These are phyloP conservation scores for Lichtheimia ornata DNA, from an alignment of 371 early-diverging fungal species.

Conservation along the genomic window DNA sequence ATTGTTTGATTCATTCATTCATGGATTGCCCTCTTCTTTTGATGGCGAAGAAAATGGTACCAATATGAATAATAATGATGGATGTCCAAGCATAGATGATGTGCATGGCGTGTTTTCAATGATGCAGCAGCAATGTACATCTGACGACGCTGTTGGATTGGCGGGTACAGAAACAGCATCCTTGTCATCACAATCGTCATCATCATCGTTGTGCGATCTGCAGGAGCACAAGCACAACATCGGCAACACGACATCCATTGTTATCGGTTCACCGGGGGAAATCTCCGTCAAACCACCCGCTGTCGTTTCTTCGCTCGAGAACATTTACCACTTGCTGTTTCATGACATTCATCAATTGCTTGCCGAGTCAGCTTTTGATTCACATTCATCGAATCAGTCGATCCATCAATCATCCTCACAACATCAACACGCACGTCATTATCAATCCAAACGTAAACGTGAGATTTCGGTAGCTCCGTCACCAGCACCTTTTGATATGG, in stretches of 20 bases:
- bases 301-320: constrained; percentile 3
- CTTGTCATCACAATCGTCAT: too few relatives aligned
- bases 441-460: not conserved
- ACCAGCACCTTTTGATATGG: constrained; percentile 11
- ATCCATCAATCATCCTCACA: constrained; percentile 1
- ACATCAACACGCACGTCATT: not conserved
- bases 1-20: constrained; percentile 9
- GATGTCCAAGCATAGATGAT: too few relatives aligned
- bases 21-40: constrained; percentile 7
- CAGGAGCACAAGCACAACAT: not conserved
- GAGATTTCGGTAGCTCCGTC: constrained; percentile 1
- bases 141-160: too few relatives aligned
- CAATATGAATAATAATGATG: too few relatives aligned
- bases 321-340: constrained; percentile 9
- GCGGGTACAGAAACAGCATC: too few relatives aligned
- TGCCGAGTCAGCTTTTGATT: not conserved
- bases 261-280: too few relatives aligned
- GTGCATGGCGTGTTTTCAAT: too few relatives aligned
- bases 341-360: constrained; percentile 3
- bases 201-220: too few relatives aligned
- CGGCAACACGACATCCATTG: not conserved
- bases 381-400: not conserved
- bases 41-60: not conserved
- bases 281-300: not conserved
- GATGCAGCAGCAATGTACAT: too few relatives aligned